phyloP scores from a whole-genome alignment of 1,139 yeast genomes.

The Kodamaea anthophila region DNA sequence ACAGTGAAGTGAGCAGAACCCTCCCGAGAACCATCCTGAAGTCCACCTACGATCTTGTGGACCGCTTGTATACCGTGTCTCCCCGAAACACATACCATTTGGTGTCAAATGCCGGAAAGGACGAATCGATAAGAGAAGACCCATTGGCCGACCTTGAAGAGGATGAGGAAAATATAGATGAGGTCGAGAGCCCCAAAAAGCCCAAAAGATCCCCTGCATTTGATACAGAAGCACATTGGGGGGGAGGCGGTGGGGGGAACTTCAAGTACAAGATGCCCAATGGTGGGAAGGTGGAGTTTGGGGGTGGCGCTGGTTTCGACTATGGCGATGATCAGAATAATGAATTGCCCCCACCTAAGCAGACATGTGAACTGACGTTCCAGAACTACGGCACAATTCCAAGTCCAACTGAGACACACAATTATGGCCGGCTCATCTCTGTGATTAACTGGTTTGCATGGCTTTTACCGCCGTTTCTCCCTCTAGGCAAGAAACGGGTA shows the following conservation, averaged over 20 bases:
- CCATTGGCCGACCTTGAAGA: conserved; percentile 8
- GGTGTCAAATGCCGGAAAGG: conserved; percentile 25
- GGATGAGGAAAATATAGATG: conserved; percentile 12
- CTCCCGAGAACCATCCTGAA: not conserved
- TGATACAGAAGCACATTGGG: conserved; percentile 14
- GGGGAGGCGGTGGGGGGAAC: conserved; percentile 25
- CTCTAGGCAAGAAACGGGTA: conserved; percentile 6
- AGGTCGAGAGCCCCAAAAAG: conserved; percentile 4
- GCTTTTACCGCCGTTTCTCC: conserved; percentile 20
- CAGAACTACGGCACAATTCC: not conserved
- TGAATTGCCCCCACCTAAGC: not conserved
- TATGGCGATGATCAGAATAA: conserved; percentile 10
- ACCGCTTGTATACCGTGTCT: conserved; percentile 34
- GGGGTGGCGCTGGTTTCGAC: conserved; percentile 26
- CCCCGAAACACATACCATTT: conserved; percentile 37
- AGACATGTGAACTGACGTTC: not conserved
- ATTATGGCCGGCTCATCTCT: conserved; percentile 2
- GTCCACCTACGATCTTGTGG: conserved; percentile 26
- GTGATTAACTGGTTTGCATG: conserved; percentile 19
- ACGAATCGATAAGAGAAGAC: conserved; percentile 10
- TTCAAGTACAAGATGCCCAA: conserved; percentile 19
- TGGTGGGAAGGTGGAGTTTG: conserved; percentile 20
- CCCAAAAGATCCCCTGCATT: no score
- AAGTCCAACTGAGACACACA: not conserved
- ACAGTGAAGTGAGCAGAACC: not conserved